Conservation (phyloP, 2,329 filamentous ascomycete genomes). For the Aspergillus brunneoviolaceus region DNA sequence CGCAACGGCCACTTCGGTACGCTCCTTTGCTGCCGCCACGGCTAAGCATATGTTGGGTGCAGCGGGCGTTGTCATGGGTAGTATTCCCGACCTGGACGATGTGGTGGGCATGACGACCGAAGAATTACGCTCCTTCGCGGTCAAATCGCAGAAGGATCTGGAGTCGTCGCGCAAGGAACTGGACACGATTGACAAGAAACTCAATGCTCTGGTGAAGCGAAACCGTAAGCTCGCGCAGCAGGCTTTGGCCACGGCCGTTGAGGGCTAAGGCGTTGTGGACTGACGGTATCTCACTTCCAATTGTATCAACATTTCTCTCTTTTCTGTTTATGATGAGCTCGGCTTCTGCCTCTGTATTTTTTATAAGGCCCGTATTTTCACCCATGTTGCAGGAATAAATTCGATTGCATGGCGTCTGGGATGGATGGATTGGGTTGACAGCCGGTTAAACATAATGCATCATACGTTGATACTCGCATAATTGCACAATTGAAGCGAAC, state of each 20-base stretch:
- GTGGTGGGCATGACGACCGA: constrained; percentile 45
- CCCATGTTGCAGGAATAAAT: not conserved
- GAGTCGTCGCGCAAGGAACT: constrained; percentile 70
- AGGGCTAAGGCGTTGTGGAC: not conserved
- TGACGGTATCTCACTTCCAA: not conserved
- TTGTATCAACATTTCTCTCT: not conserved
- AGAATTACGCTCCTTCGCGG: constrained; percentile 40
- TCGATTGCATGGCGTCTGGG: not conserved
- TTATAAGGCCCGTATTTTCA: not conserved
- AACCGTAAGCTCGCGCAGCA: constrained; percentile 47
- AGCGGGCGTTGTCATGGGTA: constrained; percentile 31
- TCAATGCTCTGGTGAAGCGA: constrained; percentile 40
- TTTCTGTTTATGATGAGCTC: not conserved
- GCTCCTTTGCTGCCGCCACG: constrained; percentile 37
- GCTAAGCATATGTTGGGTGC: constrained; percentile 40
- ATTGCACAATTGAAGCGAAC: too few relatives aligned
- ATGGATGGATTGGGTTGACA: not conserved
- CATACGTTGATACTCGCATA: too few relatives aligned
- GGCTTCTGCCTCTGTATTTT: not conserved
- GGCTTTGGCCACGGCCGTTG: constrained; percentile 30
- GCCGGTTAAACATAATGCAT: not conserved
- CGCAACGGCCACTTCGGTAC: constrained; percentile 35
- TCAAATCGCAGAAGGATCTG: constrained; percentile 61
- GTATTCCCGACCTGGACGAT: constrained; percentile 38
- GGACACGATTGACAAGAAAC: constrained; percentile 47